These are phyloP conservation scores for Paecilomyces formosus DNA, from an alignment of 2,329 filamentous ascomycete genomes.

Conservation along the genomic window DNA sequence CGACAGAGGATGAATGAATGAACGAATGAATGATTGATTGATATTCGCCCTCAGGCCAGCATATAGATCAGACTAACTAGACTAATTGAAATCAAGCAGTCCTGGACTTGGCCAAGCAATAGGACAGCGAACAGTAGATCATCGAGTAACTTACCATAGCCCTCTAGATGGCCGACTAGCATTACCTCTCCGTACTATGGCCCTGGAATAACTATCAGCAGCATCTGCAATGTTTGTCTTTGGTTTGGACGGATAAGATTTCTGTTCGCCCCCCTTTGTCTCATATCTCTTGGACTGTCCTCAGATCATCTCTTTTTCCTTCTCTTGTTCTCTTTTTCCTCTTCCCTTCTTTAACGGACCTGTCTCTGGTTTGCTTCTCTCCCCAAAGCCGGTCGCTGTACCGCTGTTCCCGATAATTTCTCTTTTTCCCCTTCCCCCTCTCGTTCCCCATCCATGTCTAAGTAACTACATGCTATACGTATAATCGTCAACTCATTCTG, in stretches of 20 bases:
- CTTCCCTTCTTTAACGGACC: conserved; percentile 1
- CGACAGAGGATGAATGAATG: too few species aligned
- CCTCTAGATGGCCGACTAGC: background rate
- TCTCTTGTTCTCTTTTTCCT: conserved; percentile 6
- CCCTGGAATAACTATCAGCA: background rate
- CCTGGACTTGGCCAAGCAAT: too few species aligned
- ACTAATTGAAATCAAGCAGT: too few species aligned
- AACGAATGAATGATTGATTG: too few species aligned
- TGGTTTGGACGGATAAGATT: background rate
- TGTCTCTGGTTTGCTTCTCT: too few species aligned
- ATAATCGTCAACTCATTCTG: background rate
- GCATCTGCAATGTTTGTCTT: conserved; percentile 3
- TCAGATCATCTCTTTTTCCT: conserved; percentile 4
- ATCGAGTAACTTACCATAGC: background rate
- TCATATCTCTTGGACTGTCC: background rate
- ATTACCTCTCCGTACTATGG: background rate
- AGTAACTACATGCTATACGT: background rate
- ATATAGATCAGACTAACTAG: too few species aligned
- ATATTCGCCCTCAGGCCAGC: too few species aligned
- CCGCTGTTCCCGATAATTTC: conserved; percentile 6
- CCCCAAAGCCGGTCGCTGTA: conserved; percentile 3
- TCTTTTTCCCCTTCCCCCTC: conserved; percentile 4
- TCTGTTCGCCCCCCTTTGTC: conserved; percentile 5
- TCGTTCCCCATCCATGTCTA: background rate
- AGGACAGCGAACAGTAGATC: background rate